phyloP scores from a whole-genome alignment of 1,284 basidiomycete species.

The Sutorius eximius region DNA sequence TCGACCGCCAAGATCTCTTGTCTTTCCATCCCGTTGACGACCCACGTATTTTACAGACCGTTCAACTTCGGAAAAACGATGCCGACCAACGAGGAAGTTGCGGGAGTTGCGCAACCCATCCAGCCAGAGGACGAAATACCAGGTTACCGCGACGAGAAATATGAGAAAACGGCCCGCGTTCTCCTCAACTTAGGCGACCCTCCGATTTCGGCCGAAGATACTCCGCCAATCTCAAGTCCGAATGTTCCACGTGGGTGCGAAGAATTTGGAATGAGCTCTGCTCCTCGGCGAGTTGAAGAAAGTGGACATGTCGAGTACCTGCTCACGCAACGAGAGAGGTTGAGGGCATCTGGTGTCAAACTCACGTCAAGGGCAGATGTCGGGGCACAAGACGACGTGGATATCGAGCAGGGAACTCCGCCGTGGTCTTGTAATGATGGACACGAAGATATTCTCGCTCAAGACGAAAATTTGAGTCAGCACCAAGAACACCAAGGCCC shows the following conservation, averaged over 20 bases:
- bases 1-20: not conserved
- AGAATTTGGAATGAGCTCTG: constrained; percentile 29
- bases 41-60: constrained; percentile 32
- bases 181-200: constrained; percentile 13
- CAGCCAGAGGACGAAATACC: constrained; percentile 23
- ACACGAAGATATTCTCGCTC: not conserved
- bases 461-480: not conserved
- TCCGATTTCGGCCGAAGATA: constrained; percentile 11
- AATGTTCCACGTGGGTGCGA: constrained; percentile 20
- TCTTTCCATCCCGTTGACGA: not conserved
- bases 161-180: constrained; percentile 3
- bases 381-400: not conserved
- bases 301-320: constrained; percentile 18
- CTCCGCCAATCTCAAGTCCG: constrained; percentile 2
- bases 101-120: constrained; percentile 36
- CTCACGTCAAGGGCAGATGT: constrained; percentile 1
- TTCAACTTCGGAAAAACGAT: constrained; percentile 47
- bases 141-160: constrained; percentile 18
- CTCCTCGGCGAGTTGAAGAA: constrained; percentile 10
- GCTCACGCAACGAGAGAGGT: constrained; percentile 28
- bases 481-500: not conserved
- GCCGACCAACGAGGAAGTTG: constrained; percentile 48
- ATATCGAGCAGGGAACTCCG: not conserved
- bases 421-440: not conserved
- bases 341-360: constrained; percentile 7